Conservation (phyloP, 306 rosid species). For the Quercus parvula region DNA sequence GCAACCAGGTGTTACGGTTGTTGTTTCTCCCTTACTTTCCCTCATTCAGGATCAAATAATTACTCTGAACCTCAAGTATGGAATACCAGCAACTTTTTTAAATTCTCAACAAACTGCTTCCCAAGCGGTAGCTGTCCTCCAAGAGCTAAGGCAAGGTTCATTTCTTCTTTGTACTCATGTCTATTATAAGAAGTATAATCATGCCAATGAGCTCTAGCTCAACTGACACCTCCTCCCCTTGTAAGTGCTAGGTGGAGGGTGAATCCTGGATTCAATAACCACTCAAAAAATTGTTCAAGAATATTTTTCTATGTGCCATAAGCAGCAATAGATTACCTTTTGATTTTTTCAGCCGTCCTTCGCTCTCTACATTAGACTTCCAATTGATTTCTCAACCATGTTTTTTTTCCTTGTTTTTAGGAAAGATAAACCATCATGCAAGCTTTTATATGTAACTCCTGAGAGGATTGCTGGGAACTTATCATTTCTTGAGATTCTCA, state of each 20-base stretch:
- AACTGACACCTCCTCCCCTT: too few species aligned
- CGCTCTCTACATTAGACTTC: conserved; percentile 8
- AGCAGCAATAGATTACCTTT: not conserved
- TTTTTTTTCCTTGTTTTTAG: conserved; percentile 39
- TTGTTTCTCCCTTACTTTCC: conserved; percentile 91
- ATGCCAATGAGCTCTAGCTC: too few species aligned
- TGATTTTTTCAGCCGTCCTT: not conserved
- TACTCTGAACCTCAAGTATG: conserved; percentile 81
- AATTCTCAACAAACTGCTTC: conserved; percentile 90
- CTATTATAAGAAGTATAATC: not conserved
- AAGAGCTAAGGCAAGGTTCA: conserved; percentile 82
- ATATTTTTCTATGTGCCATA: conserved; percentile 1
- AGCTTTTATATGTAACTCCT: conserved; percentile 95
- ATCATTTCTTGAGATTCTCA: conserved; percentile 64
- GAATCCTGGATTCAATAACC: too few species aligned
- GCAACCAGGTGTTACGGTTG: conserved; percentile 80
- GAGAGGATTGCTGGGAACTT: conserved; percentile 85
- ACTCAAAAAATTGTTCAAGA: conserved; percentile 1
- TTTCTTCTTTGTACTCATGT: conserved; percentile 23
- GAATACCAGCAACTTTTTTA: conserved; percentile 87
- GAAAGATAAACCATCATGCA: conserved; percentile 94
- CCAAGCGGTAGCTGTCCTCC: conserved; percentile 78
- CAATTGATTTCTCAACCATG: conserved; percentile 2
- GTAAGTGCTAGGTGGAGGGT: too few species aligned
- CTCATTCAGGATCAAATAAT: conserved; percentile 96